Conservation (phyloP, 1,139 yeast species). For the Torulaspora globosa region DNA sequence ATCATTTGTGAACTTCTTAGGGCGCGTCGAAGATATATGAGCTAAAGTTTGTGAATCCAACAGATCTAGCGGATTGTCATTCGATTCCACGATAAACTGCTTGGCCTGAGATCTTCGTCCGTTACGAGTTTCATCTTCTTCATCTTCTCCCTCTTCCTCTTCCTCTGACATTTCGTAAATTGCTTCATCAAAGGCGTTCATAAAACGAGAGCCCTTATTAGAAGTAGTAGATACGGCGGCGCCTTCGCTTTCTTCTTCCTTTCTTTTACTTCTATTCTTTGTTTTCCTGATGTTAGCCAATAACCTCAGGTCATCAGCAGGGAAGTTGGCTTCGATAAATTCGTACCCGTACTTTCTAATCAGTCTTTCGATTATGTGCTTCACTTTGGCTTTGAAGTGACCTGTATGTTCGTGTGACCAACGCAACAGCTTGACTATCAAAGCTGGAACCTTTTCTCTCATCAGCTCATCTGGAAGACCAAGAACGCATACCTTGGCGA, state of each 20-base stretch:
- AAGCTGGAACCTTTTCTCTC: constrained; percentile 58
- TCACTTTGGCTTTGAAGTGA: constrained; percentile 86
- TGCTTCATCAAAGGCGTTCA: constrained; percentile 89
- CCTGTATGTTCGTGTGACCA: constrained; percentile 98
- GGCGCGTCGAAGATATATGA: constrained; percentile 81
- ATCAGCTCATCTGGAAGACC: constrained; percentile 79
- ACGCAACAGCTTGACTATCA: constrained; percentile 68
- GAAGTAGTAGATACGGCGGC: constrained; percentile 27
- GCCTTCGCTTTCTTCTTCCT: constrained; percentile 43
- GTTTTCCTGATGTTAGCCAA: constrained; percentile 80
- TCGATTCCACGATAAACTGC: constrained; percentile 72
- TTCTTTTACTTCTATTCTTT: constrained; percentile 78
- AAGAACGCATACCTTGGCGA: constrained; percentile 84
- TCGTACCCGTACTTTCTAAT: constrained; percentile 88
- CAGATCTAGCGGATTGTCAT: constrained; percentile 83
- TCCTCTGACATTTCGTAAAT: constrained; percentile 40
- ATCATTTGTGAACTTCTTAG: constrained; percentile 52
- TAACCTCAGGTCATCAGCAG: constrained; percentile 81
- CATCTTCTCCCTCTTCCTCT: constrained; percentile 39
- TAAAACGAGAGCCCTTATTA: constrained; percentile 45
- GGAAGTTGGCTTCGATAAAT: constrained; percentile 71
- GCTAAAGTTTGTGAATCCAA: constrained; percentile 81
- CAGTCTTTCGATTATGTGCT: constrained; percentile 86
- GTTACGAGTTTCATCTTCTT: constrained; percentile 31
- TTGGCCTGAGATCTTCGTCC: constrained; percentile 40